Conservation (phyloP, 345 rosid genomes). For the Eucalyptus melliodora region DNA sequence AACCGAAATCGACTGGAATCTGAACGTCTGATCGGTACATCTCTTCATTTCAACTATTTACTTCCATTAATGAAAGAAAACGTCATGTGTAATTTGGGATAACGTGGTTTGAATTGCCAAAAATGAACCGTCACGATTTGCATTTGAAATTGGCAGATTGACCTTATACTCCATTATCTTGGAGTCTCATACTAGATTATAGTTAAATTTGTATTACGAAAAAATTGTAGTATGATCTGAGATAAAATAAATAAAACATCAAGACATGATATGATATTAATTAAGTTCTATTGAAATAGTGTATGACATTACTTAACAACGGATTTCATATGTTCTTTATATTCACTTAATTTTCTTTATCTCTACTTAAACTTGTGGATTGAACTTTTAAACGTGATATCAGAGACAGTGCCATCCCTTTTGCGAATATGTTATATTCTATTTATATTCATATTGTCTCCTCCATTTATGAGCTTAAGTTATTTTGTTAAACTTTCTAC, state of each 20-base stretch:
- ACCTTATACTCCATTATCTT: neutral
- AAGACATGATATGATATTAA: neutral
- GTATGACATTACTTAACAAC: rapidly evolving
- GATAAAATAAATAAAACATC: neutral
- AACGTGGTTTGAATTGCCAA: neutral
- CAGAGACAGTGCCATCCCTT: rapidly evolving
- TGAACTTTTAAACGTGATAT: rapidly evolving
- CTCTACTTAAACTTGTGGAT: rapidly evolving
- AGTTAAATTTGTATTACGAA: neutral
- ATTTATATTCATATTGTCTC: neutral
- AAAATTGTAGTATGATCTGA: neutral
- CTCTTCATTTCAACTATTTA: neutral
- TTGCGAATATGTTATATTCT: no score
- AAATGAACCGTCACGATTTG: neutral
- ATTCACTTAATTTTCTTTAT: no score
- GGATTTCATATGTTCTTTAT: no score
- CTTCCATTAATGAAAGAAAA: neutral
- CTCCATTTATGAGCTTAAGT: neutral
- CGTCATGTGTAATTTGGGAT: neutral
- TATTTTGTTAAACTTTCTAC: neutral
- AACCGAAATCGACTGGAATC: no score
- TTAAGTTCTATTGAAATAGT: neutral
- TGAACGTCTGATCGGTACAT: neutral
- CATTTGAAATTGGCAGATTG: neutral
- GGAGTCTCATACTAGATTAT: rapidly evolving